A percentile compares a stretch with the other conserved stretches of the same genome.
Evolutionary conservation across 163 green algal genomes (phyloP).

Genomic region (Chlorella variabilis): DNA sequence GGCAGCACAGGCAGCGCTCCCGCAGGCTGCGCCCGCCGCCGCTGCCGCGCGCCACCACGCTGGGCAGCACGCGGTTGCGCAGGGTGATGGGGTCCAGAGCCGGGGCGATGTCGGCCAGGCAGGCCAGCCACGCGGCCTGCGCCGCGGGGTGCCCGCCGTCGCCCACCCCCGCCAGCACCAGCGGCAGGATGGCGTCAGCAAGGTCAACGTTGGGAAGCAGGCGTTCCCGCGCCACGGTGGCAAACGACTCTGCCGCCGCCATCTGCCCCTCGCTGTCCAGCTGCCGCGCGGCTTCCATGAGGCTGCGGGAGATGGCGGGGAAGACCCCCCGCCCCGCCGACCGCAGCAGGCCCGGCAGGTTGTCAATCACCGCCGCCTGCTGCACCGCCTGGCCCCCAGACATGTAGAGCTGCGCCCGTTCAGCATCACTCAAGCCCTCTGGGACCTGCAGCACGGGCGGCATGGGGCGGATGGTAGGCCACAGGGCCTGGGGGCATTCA

Average conservation of each 20-base stretch:
- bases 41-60: not conserved
- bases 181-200: conserved; percentile 18
- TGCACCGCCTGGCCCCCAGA: conserved; percentile 13
- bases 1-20: conserved; percentile 27
- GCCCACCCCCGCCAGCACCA: conserved; percentile 3
- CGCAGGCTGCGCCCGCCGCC: not conserved
- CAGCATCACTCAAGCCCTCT: conserved; percentile 18
- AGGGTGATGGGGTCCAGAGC: not conserved
- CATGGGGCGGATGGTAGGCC: not conserved
- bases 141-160: not conserved
- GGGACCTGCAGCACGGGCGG: conserved; percentile 25
- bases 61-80: conserved; percentile 11
- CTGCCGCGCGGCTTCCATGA: not conserved
- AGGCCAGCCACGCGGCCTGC: conserved; percentile 29
- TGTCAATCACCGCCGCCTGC: conserved; percentile 14
- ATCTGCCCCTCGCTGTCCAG: conserved; percentile 23
- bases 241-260: conserved; percentile 8
- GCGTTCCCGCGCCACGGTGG: conserved; percentile 4
- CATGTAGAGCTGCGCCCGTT: conserved; percentile 25
- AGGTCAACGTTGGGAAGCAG: conserved; percentile 15
- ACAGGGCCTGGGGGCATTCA: not conserved
- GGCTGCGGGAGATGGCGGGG: not conserved
- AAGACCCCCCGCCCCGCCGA: conserved; percentile 8
- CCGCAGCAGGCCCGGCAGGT: conserved; percentile 29
- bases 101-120: not conserved